Conservation (phyloP, 1,284 basidiomycete genomes). For the Fomitopsis palustris region DNA sequence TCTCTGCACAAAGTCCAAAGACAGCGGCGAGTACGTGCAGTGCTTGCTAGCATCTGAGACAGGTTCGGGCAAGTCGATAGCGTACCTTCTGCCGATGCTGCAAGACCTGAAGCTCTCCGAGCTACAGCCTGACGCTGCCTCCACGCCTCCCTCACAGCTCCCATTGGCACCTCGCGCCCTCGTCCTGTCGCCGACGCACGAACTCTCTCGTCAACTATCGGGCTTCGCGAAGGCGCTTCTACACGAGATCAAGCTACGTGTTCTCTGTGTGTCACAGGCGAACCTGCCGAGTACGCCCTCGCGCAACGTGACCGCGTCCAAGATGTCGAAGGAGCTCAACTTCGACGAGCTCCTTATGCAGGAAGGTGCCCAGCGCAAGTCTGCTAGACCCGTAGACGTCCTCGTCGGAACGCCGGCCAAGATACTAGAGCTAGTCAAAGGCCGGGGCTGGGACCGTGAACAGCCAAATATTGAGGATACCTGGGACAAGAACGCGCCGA, state of each 20-base stretch:
- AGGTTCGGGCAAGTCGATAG: constrained; percentile 88
- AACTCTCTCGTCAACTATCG: constrained; percentile 78
- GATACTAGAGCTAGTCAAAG: constrained; percentile 67
- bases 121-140: constrained; percentile 9
- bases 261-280: constrained; percentile 64
- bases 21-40: constrained; percentile 40
- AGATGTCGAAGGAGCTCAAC: constrained; percentile 39
- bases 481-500: constrained; percentile 21
- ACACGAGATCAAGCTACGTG: constrained; percentile 73
- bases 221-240: constrained; percentile 69
- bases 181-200: constrained; percentile 84
- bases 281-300: constrained; percentile 42
- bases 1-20: constrained; percentile 34
- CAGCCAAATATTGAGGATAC: constrained; percentile 25
- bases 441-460: constrained; percentile 61
- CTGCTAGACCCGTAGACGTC: constrained; percentile 55
- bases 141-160: background rate
- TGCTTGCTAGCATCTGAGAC: constrained; percentile 83
- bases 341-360: constrained; percentile 22
- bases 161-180: constrained; percentile 49
- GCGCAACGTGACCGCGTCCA: constrained; percentile 39
- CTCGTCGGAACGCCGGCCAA: constrained; percentile 77
- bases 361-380: constrained; percentile 22
- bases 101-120: constrained; percentile 72
- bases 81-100: constrained; percentile 81